Evolutionary conservation across 2,329 filamentous ascomycete genomes (phyloP).

Genomic region (Penicillium sp.): DNA sequence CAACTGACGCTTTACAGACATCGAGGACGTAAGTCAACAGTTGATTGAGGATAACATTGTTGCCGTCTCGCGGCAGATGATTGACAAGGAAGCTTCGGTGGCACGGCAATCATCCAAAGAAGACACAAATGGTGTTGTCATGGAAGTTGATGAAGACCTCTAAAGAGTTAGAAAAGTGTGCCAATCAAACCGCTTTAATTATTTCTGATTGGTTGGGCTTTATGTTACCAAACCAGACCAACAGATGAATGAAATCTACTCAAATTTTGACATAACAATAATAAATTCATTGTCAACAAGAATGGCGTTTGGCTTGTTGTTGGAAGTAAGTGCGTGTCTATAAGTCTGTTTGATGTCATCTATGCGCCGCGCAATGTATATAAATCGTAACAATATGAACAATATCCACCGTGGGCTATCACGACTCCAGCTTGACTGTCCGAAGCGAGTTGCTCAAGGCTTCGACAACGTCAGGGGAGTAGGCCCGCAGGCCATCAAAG

Average conservation of each 20-base stretch:
- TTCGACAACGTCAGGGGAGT: slow-evolving; percentile 11
- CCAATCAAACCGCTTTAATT: slow-evolving; percentile 23
- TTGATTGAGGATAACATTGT: slow-evolving; percentile 99
- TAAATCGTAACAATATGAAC: slow-evolving; percentile 6
- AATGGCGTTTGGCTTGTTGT: background rate
- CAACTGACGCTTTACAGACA: slow-evolving; percentile 52
- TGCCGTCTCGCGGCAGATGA: slow-evolving; percentile 97
- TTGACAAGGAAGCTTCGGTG: slow-evolving; percentile 96
- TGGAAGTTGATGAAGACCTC: slow-evolving; percentile 69
- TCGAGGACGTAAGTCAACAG: slow-evolving; percentile 93
- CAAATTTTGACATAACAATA: background rate
- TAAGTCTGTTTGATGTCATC: background rate
- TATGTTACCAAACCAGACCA: slow-evolving; percentile 7
- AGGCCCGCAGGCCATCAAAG: slow-evolving; percentile 16
- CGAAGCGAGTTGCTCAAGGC: slow-evolving; percentile 17
- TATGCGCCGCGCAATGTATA: slow-evolving; percentile 18
- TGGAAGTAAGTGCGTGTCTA: background rate
- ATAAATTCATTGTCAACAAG: background rate
- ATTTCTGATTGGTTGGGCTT: slow-evolving; percentile 6
- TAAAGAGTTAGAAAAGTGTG: slow-evolving; percentile 30
- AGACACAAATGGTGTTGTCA: slow-evolving; percentile 52
- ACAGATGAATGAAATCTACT: slow-evolving; percentile 7
- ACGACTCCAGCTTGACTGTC: slow-evolving; percentile 15
- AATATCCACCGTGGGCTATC: background rate
- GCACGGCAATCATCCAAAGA: slow-evolving; percentile 59